Evolutionary conservation across 1,139 yeast species (phyloP).

Genomic region (Pichia sp.): DNA sequence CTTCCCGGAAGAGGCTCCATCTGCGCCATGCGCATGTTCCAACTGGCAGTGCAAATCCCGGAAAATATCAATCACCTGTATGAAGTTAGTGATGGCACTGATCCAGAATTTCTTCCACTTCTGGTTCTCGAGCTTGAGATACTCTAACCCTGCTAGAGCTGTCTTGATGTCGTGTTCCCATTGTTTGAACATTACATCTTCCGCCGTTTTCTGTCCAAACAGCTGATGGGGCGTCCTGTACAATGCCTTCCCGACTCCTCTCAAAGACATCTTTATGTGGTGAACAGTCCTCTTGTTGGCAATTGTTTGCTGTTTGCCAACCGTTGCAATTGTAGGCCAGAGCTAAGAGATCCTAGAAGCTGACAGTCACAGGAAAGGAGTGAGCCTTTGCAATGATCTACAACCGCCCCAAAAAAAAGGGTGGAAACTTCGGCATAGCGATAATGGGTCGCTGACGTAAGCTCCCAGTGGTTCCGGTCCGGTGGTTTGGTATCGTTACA

Average conservation of each 20-base stretch:
- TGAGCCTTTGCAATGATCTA: too few relatives aligned
- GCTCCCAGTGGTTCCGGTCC: neutral
- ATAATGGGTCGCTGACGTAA: neutral
- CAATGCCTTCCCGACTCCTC: slow-evolving; percentile 33
- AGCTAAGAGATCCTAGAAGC: too few relatives aligned
- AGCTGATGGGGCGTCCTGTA: slow-evolving; percentile 33
- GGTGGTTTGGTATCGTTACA: too few relatives aligned
- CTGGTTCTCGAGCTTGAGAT: slow-evolving; percentile 37
- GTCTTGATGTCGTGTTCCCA: slow-evolving; percentile 44
- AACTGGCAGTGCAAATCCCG: slow-evolving; percentile 37
- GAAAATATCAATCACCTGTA: slow-evolving; percentile 33
- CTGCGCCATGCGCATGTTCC: neutral
- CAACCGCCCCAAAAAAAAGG: neutral
- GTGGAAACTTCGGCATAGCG: neutral
- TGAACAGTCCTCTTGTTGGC: too few relatives aligned
- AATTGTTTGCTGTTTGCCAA: too few relatives aligned
- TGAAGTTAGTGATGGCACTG: slow-evolving; percentile 35
- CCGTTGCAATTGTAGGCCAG: neutral
- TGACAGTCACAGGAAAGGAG: too few relatives aligned
- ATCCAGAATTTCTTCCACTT: slow-evolving; percentile 39
- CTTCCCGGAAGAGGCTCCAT: neutral
- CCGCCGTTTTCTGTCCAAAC: slow-evolving; percentile 31
- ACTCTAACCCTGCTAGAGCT: slow-evolving; percentile 43
- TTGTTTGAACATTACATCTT: slow-evolving; percentile 40
- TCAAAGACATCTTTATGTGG: slow-evolving; percentile 25